A percentile compares a stretch with the other conserved stretches of the same genome.
Conservation (phyloP, 306 rosid species). For the Prunus padus region DNA sequence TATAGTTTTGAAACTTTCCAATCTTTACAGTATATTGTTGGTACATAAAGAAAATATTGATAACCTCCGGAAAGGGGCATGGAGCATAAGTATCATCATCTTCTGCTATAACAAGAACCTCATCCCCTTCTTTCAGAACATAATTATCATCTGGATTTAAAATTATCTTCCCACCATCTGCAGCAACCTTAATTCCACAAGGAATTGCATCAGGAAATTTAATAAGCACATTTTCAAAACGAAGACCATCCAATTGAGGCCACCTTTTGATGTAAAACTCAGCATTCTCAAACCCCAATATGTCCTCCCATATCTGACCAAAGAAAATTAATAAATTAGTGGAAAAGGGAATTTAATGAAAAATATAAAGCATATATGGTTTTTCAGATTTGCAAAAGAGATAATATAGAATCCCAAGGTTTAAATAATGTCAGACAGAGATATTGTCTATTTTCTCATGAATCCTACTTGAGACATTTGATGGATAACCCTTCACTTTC, state of each 20-base stretch:
- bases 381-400: background rate
- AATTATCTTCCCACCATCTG: conserved; percentile 76
- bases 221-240: conserved; percentile 66
- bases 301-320: conserved; percentile 97
- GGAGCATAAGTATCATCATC: conserved; percentile 96
- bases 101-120: conserved; percentile 95
- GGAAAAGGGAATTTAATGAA: background rate
- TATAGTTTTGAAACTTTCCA: background rate
- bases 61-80: conserved; percentile 77
- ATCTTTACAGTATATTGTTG: background rate
- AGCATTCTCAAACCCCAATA: conserved; percentile 96
- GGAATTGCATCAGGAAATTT: conserved; percentile 97
- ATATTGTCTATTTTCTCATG: background rate
- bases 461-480: background rate
- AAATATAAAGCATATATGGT: background rate
- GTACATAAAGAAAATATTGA: conserved; percentile 23
- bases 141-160: conserved; percentile 85
- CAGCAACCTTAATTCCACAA: conserved; percentile 90
- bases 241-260: conserved; percentile 71
- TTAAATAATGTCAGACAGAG: background rate
- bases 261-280: conserved; percentile 96
- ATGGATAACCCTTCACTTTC: background rate
- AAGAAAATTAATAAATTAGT: conserved; percentile 14
- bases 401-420: background rate
- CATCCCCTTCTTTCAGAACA: conserved; percentile 81